These are phyloP conservation scores for Chlamydomonas asymmetrica DNA, from an alignment of 139 green algal species.

Conservation along the genomic window DNA sequence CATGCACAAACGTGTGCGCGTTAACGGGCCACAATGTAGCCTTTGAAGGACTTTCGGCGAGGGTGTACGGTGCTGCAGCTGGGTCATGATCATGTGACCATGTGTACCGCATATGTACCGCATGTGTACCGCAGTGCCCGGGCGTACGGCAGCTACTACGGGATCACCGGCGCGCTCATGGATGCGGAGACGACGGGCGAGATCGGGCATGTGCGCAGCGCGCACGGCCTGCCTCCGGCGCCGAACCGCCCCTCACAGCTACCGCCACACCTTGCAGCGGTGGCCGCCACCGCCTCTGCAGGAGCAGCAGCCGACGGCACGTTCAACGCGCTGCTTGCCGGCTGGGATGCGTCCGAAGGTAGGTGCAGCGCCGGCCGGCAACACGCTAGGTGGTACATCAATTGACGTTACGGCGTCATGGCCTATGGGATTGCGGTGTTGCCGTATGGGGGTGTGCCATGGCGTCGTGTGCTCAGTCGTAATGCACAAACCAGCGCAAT, in stretches of 20 bases:
- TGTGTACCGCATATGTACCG: background rate
- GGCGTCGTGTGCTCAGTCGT: background rate
- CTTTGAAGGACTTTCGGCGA: background rate
- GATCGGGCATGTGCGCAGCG: too few relatives aligned
- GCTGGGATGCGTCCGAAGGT: background rate
- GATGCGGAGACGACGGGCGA: conserved; percentile 3
- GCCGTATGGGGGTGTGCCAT: too few relatives aligned
- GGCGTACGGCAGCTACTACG: conserved; percentile 10
- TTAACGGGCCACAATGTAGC: background rate
- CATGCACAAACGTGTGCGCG: background rate
- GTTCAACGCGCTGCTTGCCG: background rate
- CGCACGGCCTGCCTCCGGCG: conserved; percentile 11
- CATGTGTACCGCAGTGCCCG: background rate
- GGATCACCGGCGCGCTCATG: conserved; percentile 6
- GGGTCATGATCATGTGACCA: background rate
- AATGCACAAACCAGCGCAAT: too few relatives aligned
- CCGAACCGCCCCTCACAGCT: conserved; percentile 2
- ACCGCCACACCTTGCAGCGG: background rate
- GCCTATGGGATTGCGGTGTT: too few relatives aligned
- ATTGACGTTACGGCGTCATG: too few relatives aligned
- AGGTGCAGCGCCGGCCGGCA: too few relatives aligned
- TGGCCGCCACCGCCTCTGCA: background rate
- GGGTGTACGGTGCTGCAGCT: background rate
- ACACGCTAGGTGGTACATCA: too few relatives aligned
- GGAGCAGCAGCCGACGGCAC: background rate